Base-by-base conservation (phyloP, 1,139 yeast genomes). In the Suhomyces panamericanus region DNA sequence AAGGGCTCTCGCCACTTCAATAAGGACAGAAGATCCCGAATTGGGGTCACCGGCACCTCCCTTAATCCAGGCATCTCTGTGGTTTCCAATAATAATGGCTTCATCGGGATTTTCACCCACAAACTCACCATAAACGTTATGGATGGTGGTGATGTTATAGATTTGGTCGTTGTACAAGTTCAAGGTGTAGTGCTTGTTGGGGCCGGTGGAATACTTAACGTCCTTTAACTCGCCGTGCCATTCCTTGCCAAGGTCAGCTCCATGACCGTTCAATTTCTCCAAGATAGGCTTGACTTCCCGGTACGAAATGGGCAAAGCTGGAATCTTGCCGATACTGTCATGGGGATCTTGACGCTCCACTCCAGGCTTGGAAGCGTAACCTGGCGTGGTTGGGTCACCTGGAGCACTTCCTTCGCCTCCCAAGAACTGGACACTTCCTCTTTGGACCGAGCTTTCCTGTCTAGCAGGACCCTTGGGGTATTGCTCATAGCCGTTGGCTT, bases 321-420 rank as follows among this genome's bases (percentile, higher is more conserved):
- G 79, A 36, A 74, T 85, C 46, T 55, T 63, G 2, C 76, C 76
- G 46, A 70, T 74, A 35, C 73, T 66, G 16, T 48, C 49, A 49
- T 70, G 64, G 1, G 79, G 79, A 41, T 72, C 77, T 44, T 64
- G 49, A 44, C 78, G 67, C 33, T 64, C 69, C n/a, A 58, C 74
- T 17, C 73, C 83, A 3, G 80, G 75, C 49, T 80, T 83, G 35
- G 89, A 82, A 5, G 95, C 83, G 56, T 81, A 83, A 0, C 93
- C 93, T 16, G 95, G 95, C 3, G 95, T 85, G 2, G 95, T 82
- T 34, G 96, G 96, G 59, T 90, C 96, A 40, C 96, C 96, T 1
- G 96, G 96, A 36, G 75, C 63, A 13, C 72, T 59, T 10, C 73
- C 75, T 5, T 74, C 69, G 38, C 77, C 78, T 2, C 95, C 86